These are phyloP conservation scores for Alternaria brassicae DNA, from an alignment of 2,329 filamentous ascomycete species.

Conservation along the genomic window DNA sequence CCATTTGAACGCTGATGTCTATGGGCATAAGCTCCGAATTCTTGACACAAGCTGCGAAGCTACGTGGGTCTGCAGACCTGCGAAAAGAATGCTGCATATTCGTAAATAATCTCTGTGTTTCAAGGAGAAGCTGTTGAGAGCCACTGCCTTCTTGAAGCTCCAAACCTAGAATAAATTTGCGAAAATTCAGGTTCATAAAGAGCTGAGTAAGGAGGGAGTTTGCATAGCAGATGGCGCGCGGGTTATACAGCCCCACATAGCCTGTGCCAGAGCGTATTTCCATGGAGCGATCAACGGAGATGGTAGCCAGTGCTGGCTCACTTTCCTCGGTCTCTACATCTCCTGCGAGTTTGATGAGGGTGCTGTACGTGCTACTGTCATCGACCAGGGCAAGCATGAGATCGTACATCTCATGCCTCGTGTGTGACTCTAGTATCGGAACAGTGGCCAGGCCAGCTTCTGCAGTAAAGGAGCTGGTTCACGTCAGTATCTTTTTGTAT, in stretches of 20 bases:
- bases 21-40: slow-evolving; percentile 84
- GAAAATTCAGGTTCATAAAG: slow-evolving; percentile 92
- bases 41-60: slow-evolving; percentile 76
- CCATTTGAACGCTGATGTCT: slow-evolving; percentile 91
- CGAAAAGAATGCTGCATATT: slow-evolving; percentile 83
- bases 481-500: slow-evolving; percentile 7
- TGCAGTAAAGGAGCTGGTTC: slow-evolving; percentile 11
- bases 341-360: slow-evolving; percentile 38
- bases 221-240: slow-evolving; percentile 96
- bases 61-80: slow-evolving; percentile 74
- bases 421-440: slow-evolving; percentile 47
- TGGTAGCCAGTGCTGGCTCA: slow-evolving; percentile 66
- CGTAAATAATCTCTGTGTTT: slow-evolving; percentile 83
- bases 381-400: slow-evolving; percentile 44
- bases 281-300: slow-evolving; percentile 66
- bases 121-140: slow-evolving; percentile 72
- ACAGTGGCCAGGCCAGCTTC: slow-evolving; percentile 22
- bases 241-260: slow-evolving; percentile 87
- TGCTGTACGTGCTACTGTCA: slow-evolving; percentile 37
- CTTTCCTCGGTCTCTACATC: slow-evolving; percentile 27
- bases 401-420: slow-evolving; percentile 49
- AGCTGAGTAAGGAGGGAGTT: slow-evolving; percentile 94
- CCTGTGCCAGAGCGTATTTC: slow-evolving; percentile 78
- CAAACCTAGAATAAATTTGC: slow-evolving; percentile 75
- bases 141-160: slow-evolving; percentile 61